These are phyloP conservation scores for Magnusiomyces ingens DNA, from an alignment of 1,139 yeast species.

Conservation along the genomic window DNA sequence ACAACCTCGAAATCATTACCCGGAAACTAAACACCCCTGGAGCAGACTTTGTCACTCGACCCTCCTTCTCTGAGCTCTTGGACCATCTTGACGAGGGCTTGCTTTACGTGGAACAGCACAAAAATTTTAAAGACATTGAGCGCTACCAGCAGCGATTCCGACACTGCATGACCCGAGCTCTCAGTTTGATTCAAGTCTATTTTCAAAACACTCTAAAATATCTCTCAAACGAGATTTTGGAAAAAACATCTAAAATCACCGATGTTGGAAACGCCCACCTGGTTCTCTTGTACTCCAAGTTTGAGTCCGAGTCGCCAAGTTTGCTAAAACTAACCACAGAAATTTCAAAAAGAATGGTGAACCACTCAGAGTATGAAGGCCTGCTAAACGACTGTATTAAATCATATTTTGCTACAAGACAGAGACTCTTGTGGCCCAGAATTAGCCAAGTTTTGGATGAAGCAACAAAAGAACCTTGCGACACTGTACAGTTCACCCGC, in stretches of 20 bases:
- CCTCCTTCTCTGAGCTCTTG: conserved; percentile 49
- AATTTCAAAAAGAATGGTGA: conserved; percentile 43
- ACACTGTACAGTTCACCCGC: conserved; percentile 27
- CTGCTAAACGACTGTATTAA: conserved; percentile 58
- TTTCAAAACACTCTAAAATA: conserved; percentile 49
- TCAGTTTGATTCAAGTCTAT: conserved; percentile 67
- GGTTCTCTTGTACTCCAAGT: conserved; percentile 58
- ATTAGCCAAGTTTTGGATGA: conserved; percentile 31
- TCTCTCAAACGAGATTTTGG: conserved; percentile 40
- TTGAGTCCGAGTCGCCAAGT: conserved; percentile 40
- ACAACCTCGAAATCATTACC: conserved; percentile 63
- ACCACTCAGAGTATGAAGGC: conserved; percentile 57
- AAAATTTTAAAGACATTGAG: conserved; percentile 62
- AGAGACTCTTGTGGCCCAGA: conserved; percentile 40
- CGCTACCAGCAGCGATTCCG: conserved; percentile 65
- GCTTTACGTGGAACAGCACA: conserved; percentile 41
- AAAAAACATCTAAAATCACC: conserved; percentile 29
- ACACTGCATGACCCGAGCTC: conserved; percentile 78
- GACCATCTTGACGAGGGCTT: conserved; percentile 55
- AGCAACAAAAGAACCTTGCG: conserved; percentile 20
- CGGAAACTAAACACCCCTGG: conserved; percentile 65
- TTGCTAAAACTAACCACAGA: conserved; percentile 45
- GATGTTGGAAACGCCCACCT: conserved; percentile 38
- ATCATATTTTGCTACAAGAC: conserved; percentile 55
- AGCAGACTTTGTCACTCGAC: conserved; percentile 52